Evolutionary conservation across 2,329 filamentous ascomycete species (phyloP).

Genomic region (Aspergillus pseudoterreus): DNA sequence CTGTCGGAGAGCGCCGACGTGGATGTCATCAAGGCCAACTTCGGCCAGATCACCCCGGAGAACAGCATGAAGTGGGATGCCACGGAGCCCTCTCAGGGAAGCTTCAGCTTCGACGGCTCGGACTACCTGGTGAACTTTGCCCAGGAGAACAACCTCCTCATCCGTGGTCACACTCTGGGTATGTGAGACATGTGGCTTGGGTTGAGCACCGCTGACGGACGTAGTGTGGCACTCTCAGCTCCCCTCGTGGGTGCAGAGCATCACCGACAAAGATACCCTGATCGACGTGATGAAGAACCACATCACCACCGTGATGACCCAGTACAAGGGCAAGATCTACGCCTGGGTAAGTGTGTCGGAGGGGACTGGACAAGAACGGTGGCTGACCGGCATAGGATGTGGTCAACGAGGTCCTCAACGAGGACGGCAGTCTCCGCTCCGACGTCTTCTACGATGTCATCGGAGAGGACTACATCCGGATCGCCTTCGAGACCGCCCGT

Average conservation of each 20-base stretch:
- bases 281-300: slow-evolving; percentile 50
- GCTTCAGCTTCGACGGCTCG: slow-evolving; percentile 56
- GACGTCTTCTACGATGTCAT: slow-evolving; percentile 66
- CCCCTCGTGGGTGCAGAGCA: slow-evolving; percentile 44
- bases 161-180: slow-evolving; percentile 61
- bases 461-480: slow-evolving; percentile 65
- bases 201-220: neutral
- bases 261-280: slow-evolving; percentile 48
- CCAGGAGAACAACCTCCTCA: slow-evolving; percentile 38
- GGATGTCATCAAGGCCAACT: slow-evolving; percentile 57
- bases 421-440: slow-evolving; percentile 56
- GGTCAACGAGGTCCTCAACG: slow-evolving; percentile 37
- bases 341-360: slow-evolving; percentile 26
- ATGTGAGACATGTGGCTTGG: neutral
- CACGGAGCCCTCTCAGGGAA: slow-evolving; percentile 53
- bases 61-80: slow-evolving; percentile 64
- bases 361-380: neutral
- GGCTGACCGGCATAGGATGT: slow-evolving; percentile 21
- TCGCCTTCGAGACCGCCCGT: slow-evolving; percentile 67
- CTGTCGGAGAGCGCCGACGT: slow-evolving; percentile 60
- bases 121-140: slow-evolving; percentile 46
- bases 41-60: slow-evolving; percentile 61
- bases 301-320: slow-evolving; percentile 30
- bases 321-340: slow-evolving; percentile 33
- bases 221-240: slow-evolving; percentile 38